Percentiles rank a stretch among this genome's conserved stretches.
Conservation (phyloP, 495 filamentous ascomycete species). For the Hypomontagnella submonticulosa region DNA sequence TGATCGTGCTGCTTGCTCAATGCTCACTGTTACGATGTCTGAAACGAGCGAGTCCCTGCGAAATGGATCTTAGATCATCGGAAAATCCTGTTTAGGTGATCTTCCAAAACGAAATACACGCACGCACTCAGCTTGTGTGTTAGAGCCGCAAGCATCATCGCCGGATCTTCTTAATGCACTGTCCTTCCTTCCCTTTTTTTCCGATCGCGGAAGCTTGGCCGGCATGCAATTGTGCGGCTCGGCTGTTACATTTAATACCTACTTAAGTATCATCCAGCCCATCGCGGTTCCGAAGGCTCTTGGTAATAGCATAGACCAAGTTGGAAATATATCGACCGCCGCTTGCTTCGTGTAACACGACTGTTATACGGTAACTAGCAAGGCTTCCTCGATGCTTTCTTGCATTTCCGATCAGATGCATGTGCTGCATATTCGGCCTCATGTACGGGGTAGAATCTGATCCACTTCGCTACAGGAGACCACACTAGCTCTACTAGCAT, state of each 20-base stretch:
- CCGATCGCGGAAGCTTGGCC: not conserved
- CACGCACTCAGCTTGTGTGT: not conserved
- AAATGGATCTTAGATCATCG: slow-evolving; percentile 38
- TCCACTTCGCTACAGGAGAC: slow-evolving; percentile 17
- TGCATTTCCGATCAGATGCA: too few relatives aligned
- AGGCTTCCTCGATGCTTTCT: slow-evolving; percentile 1
- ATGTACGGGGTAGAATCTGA: slow-evolving; percentile 2
- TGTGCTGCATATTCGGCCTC: slow-evolving; percentile 1
- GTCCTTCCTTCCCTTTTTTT: slow-evolving; percentile 2
- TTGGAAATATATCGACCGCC: too few relatives aligned
- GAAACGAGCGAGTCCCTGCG: slow-evolving; percentile 39
- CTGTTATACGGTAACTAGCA: not conserved
- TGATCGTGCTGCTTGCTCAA: slow-evolving; percentile 37
- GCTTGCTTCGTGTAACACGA: not conserved
- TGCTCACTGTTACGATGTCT: slow-evolving; percentile 24
- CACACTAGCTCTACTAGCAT: slow-evolving; percentile 23
- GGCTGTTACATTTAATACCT: too few relatives aligned
- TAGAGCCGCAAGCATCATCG: slow-evolving; percentile 28
- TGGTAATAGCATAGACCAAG: too few relatives aligned
- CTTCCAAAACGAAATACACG: slow-evolving; percentile 17
- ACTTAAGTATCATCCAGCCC: too few relatives aligned
- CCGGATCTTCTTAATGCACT: slow-evolving; percentile 4
- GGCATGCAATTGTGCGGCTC: too few relatives aligned
- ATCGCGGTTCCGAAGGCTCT: too few relatives aligned
- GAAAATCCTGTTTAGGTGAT: slow-evolving; percentile 34